Base-by-base conservation (phyloP, 495 filamentous ascomycete species). In the Gamarada debralockiae region DNA sequence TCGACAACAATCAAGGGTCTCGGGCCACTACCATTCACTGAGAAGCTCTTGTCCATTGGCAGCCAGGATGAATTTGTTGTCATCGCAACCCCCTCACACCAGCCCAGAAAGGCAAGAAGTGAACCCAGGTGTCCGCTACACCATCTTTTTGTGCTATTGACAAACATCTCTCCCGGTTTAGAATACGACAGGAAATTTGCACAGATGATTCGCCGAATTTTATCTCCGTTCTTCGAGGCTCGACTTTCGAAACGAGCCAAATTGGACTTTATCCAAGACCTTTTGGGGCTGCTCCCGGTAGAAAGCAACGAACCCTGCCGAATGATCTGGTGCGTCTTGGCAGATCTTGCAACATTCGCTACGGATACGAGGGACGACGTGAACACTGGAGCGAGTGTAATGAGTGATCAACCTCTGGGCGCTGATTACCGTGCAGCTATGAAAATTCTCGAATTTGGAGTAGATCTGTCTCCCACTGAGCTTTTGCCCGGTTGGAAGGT, bases 1-100 rank as follows among this genome's bases (percentile, higher is more conserved):
- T 72, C 73, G 20, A 77, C 76, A 12, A 79, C 85, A 48, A 73
- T 91, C 0, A 67, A 73, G 9, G 79, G 78, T 0, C 70, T 96
- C 12, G 92, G 91, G 2, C 67, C 78, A 4, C 75, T 87, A 12
- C 78, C 86, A 1, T 95, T 97, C 62, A 87, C 86, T 0, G 90
- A 96, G 56, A 91, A 86, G 58, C 74, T 85, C 37, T 70, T 86
- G 29, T 81, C 64, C 1, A 65, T 73, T 43, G 68, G 69, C 10
- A 63, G 70, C 1, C 58, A 60, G 18, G 52, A 60, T 31, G 51
- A 34, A 14, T 65, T 65, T 40, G 40, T 48, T 17, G 42, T 57
- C 10, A 54, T 65, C 21, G 46, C 52, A 1, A 65, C 59, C 13
- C 62, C 62, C 14, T 65, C 62, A n/a, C 62, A 62, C 7, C 59